Percentiles rank a stretch among this genome's conserved stretches.
Conservation (phyloP, 2,329 filamentous ascomycete species). For the Fusarium temperatum region DNA sequence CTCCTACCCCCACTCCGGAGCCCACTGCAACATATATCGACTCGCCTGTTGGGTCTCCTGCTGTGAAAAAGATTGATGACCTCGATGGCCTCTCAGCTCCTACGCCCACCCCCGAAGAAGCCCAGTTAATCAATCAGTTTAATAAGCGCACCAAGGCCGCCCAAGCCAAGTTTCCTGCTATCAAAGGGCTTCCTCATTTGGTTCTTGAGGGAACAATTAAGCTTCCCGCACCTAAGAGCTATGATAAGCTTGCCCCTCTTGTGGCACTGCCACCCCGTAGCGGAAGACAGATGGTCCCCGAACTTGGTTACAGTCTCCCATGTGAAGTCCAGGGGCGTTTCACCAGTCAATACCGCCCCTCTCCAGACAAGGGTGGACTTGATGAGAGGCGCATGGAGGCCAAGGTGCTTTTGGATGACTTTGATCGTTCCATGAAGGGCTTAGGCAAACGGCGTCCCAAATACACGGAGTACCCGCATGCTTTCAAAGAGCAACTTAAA, state of each 20-base stretch:
- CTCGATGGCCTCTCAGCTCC: constrained; percentile 46
- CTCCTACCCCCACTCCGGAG: constrained; percentile 40
- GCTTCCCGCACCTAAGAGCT: constrained; percentile 55
- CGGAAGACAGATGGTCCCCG: constrained; percentile 51
- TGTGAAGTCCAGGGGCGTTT: constrained; percentile 57
- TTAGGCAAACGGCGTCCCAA: constrained; percentile 56
- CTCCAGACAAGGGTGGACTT: constrained; percentile 50
- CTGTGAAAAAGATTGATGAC: constrained; percentile 48
- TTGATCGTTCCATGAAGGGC: constrained; percentile 52
- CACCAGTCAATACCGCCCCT: constrained; percentile 53
- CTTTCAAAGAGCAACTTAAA: constrained; percentile 58
- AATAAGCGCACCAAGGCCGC: constrained; percentile 50
- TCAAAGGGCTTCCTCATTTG: constrained; percentile 52
- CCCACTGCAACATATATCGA: constrained; percentile 40
- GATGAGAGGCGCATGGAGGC: constrained; percentile 55
- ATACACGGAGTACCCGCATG: constrained; percentile 58
- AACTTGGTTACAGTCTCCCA: constrained; percentile 51
- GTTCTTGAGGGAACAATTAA: constrained; percentile 52
- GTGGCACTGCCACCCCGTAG: constrained; percentile 53
- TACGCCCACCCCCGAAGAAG: constrained; percentile 47
- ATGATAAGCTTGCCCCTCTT: constrained; percentile 55
- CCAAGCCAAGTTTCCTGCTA: constrained; percentile 50
- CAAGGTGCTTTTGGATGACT: constrained; percentile 51
- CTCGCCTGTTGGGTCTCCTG: constrained; percentile 41
- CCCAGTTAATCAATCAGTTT: constrained; percentile 50